A percentile compares a stretch with the other conserved stretches of the same genome.
phyloP scores from a whole-genome alignment of 129 eudicot species.

The Tagetes patula region DNA sequence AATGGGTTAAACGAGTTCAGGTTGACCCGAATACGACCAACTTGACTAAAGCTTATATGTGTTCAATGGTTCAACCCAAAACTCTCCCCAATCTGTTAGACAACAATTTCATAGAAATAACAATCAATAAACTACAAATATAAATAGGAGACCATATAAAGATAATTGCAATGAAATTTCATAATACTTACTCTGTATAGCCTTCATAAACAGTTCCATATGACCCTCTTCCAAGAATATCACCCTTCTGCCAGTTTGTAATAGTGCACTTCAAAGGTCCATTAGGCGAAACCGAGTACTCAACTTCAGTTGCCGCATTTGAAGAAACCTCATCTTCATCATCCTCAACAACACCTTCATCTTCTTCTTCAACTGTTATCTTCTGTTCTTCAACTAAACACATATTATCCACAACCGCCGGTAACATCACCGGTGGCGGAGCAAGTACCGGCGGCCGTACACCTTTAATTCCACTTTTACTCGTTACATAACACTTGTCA shows the following conservation, averaged over 20 bases:
- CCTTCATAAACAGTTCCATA: conserved; percentile 77
- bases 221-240: conserved; percentile 67
- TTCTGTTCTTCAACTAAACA: not conserved
- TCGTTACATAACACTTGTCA: conserved; percentile 11
- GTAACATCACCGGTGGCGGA: conserved; percentile 42
- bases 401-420: conserved; percentile 32
- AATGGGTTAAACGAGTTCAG: not conserved
- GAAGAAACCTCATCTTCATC: conserved; percentile 27
- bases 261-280: conserved; percentile 30
- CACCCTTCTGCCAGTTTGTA: conserved; percentile 68
- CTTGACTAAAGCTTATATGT: not conserved
- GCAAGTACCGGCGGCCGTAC: conserved; percentile 43
- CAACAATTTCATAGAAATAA: conserved; percentile 3
- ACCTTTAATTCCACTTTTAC: conserved; percentile 52
- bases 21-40: not conserved
- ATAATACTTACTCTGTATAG: conserved; percentile 53
- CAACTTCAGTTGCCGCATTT: conserved; percentile 21
- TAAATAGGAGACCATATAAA: not conserved
- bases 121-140: not conserved
- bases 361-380: not conserved
- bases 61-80: not conserved
- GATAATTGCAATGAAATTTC: not conserved
- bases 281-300: conserved; percentile 38
- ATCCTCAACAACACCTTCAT: conserved; percentile 5
- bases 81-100: not conserved